Evolutionary conservation across 306 rosid genomes (phyloP).

Genomic region (Trifolium subterraneum): DNA sequence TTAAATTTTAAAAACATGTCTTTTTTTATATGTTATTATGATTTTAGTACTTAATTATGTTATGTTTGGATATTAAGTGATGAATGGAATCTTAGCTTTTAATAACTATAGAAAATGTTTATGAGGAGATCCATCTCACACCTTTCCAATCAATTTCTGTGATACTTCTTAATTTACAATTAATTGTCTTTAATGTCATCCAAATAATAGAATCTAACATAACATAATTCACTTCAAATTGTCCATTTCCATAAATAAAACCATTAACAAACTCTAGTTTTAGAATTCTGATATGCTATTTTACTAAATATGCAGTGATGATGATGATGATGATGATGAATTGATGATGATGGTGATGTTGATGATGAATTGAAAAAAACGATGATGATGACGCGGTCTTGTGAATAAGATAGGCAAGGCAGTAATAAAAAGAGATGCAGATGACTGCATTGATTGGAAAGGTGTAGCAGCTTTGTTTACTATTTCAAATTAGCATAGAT

Average conservation of each 20-base stretch:
- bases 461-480: conserved; percentile 57
- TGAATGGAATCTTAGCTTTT: not conserved
- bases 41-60: not conserved
- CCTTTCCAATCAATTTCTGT: not conserved
- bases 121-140: not conserved
- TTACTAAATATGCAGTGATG: conserved; percentile 52
- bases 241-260: not conserved
- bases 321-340: conserved; percentile 23
- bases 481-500: conserved; percentile 47
- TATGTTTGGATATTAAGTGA: not conserved
- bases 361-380: no score
- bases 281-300: not conserved
- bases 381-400: conserved; percentile 28
- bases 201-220: not conserved
- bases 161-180: not conserved
- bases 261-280: not conserved
- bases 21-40: not conserved
- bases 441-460: conserved; percentile 48
- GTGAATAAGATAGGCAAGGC: conserved; percentile 43
- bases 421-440: conserved; percentile 40
- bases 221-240: not conserved
- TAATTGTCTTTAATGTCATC: not conserved
- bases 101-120: not conserved
- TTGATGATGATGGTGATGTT: conserved; percentile 24
- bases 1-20: not conserved